phyloP scores from a whole-genome alignment of 2,329 filamentous ascomycete species.

The Neofusicoccum umdonicola region DNA sequence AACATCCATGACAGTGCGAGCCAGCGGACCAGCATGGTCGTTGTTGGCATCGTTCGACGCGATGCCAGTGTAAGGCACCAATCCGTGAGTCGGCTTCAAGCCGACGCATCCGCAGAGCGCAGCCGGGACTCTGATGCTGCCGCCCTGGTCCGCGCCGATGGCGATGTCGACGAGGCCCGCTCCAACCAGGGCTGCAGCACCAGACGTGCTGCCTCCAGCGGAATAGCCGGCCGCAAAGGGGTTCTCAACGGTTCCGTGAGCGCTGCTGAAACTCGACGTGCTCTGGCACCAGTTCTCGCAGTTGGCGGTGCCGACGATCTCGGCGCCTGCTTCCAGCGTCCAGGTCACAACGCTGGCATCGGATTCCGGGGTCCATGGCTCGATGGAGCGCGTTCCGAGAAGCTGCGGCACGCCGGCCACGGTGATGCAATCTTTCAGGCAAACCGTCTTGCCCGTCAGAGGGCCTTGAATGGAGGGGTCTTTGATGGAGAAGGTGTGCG shows the following conservation, averaged over 20 bases:
- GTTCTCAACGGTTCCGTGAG: conserved; percentile 41
- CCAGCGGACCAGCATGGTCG: conserved; percentile 43
- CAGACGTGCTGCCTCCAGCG: conserved; percentile 49
- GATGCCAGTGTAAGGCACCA: conserved; percentile 53
- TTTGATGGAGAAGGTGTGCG: conserved; percentile 49
- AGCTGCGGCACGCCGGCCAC: conserved; percentile 56
- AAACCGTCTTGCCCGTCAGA: conserved; percentile 41
- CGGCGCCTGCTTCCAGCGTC: conserved; percentile 50
- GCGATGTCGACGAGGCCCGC: conserved; percentile 37
- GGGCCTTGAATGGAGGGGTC: conserved; percentile 31
- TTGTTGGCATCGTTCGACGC: conserved; percentile 34
- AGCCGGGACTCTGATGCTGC: conserved; percentile 38
- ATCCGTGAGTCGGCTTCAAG: conserved; percentile 48
- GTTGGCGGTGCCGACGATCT: conserved; percentile 50
- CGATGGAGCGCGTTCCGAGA: conserved; percentile 51
- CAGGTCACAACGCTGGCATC: conserved; percentile 56
- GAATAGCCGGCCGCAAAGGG: conserved; percentile 47
- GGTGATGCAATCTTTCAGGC: conserved; percentile 56
- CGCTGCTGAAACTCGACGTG: conserved; percentile 48
- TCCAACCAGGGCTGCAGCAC: conserved; percentile 45
- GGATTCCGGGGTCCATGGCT: conserved; percentile 50
- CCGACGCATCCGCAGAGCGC: conserved; percentile 36
- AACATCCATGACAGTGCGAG: conserved; percentile 26
- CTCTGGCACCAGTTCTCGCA: conserved; percentile 57
- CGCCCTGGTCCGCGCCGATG: conserved; percentile 41